phyloP scores from a whole-genome alignment of 2,329 filamentous ascomycete genomes.

The Penicillium sp. region DNA sequence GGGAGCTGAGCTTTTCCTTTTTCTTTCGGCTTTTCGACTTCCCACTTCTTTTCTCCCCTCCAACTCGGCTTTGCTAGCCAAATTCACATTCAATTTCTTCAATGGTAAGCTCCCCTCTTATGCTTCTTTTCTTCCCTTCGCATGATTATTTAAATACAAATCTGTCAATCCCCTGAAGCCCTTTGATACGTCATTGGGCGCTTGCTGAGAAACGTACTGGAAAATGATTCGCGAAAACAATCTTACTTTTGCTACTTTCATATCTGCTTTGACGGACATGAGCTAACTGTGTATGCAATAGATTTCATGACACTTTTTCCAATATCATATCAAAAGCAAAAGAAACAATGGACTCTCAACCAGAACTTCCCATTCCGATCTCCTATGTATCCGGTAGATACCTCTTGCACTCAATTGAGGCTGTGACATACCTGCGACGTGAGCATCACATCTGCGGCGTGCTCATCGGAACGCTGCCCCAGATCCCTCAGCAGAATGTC shows the following conservation, averaged over 20 bases:
- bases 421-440: conserved; percentile 74
- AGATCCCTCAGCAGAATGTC: conserved; percentile 91
- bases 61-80: conserved; percentile 31
- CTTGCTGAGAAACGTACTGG: conserved; percentile 46
- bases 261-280: conserved; percentile 3
- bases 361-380: conserved; percentile 69
- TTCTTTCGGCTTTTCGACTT: conserved; percentile 22
- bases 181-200: conserved; percentile 42
- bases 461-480: conserved; percentile 82
- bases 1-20: conserved; percentile 13
- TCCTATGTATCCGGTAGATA: conserved; percentile 78
- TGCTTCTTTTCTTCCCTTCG: conserved; percentile 22
- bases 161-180: conserved; percentile 84
- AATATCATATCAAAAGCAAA: conserved; percentile 6
- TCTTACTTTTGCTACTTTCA: background rate
- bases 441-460: conserved; percentile 83
- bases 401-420: conserved; percentile 84
- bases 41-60: conserved; percentile 11
- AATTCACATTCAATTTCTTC: conserved; percentile 23
- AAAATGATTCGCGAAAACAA: conserved; percentile 32
- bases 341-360: conserved; percentile 36
- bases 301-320: conserved; percentile 17
- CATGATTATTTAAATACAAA: conserved; percentile 69
- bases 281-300: conserved; percentile 20
- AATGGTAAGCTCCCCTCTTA: conserved; percentile 32